Base-by-base conservation (phyloP, 192 early-diverging fungal species). In the Podila epigama region DNA sequence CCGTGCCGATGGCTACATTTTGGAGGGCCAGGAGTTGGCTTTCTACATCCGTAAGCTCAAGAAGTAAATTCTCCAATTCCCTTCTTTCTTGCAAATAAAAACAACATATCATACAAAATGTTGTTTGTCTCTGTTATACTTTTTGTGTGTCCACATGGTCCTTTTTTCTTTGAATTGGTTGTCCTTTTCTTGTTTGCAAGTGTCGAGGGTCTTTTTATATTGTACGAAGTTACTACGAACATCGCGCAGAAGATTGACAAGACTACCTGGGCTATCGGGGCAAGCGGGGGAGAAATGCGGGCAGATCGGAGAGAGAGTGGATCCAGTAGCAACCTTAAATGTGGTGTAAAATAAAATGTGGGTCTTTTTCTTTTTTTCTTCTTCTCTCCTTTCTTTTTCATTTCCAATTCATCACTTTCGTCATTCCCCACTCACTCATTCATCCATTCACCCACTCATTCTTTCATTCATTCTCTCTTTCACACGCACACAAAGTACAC, bases 11-110 rank as follows among this genome's bases (percentile, higher is more conserved):
- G 97, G 97, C 60, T 98, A 98, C 90, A 93, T 99, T 80, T 89
- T 99, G 54, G 97, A 99, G 84, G 97, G 97, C 71, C 96, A 97
- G 91, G 97, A 99, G 89, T 93, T 99, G 71, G 97, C 98, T 65
- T 99, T 99, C 93, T 99, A 99, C 92, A 79, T 77, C 73, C 73
- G 73, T 51, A 77, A 77, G 66, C 66, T 77, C 61, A 77, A 77
- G 73, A 77, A 77, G 73, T 77, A 77, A 75, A 75, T 52, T 64
- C 25, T 35, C 59, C 33, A 16, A 15, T 54, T 59, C 56, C 34
- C 42, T 54, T 52, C 44, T 40, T 34, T 54, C 52, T 32, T 54
- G 52, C 52, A 54, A 54, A 27, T 54, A 54, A 54, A 54, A 18
- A 9, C 44, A 16, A 2, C 44, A 48, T 22, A 48, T n/a, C n/a